Conservation (phyloP, 2,329 filamentous ascomycete species). For the Ophioceras dolichostomum region DNA sequence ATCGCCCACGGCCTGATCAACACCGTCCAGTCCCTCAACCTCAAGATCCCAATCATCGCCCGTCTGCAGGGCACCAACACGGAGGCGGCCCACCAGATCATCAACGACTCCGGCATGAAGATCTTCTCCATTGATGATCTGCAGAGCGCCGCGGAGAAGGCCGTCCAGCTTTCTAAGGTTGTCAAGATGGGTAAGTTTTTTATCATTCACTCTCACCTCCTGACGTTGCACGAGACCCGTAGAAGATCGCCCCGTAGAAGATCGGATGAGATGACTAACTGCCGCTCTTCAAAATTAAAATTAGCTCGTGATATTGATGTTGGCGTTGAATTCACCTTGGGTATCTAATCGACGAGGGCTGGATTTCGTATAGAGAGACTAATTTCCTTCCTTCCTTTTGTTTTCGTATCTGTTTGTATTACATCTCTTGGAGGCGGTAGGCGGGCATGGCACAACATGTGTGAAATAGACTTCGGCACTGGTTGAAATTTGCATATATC, state of each 20-base stretch:
- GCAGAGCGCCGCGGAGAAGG: constrained; percentile 93
- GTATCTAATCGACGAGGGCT: constrained; percentile 59
- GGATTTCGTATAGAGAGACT: constrained; percentile 5
- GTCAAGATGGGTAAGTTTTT: constrained; percentile 80
- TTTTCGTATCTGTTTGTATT: too few species aligned
- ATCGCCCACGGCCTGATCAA: constrained; percentile 94
- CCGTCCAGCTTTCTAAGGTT: constrained; percentile 97
- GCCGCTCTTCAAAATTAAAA: neutral
- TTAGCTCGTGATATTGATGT: constrained; percentile 90
- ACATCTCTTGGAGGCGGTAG: neutral
- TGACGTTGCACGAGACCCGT: neutral
- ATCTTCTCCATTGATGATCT: constrained; percentile 99
- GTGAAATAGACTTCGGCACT: neutral
- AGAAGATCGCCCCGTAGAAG: constrained; percentile 9
- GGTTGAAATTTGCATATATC: neutral
- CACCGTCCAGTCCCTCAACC: constrained; percentile 87
- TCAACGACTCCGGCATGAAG: constrained; percentile 97
- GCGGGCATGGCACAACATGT: neutral
- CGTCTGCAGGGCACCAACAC: constrained; percentile 98
- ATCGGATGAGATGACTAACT: constrained; percentile 1
- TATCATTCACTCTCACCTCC: neutral
- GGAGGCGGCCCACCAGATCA: constrained; percentile 81
- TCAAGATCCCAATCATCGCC: constrained; percentile 93
- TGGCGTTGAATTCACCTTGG: constrained; percentile 86
- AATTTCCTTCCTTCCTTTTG: constrained; percentile 1